Conservation (phyloP, 805 yeast species). For the Nakazawaea ishiwadae region DNA sequence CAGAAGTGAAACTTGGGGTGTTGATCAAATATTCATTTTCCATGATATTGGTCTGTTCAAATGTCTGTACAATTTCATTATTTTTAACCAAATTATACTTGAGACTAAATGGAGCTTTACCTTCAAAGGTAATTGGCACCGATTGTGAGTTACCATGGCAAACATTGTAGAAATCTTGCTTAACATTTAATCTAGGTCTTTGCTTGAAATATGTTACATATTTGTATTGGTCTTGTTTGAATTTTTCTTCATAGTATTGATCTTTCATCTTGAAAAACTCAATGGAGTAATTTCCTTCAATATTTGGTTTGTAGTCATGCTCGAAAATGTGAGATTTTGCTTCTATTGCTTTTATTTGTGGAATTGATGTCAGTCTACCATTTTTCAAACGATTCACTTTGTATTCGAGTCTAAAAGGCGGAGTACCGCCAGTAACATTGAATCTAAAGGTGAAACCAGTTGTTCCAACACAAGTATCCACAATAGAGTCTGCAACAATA, state of each 20-base stretch:
- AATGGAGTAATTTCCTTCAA: slow-evolving; percentile 78
- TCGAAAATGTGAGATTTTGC: slow-evolving; percentile 29
- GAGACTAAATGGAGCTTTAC: slow-evolving; percentile 75
- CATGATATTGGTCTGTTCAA: slow-evolving; percentile 34
- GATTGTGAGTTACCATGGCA: slow-evolving; percentile 30
- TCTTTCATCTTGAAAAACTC: slow-evolving; percentile 64
- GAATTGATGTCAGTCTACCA: slow-evolving; percentile 14
- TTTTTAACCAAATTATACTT: slow-evolving; percentile 65
- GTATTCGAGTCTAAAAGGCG: slow-evolving; percentile 73
- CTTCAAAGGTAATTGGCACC: slow-evolving; percentile 61
- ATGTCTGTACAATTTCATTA: slow-evolving; percentile 38
- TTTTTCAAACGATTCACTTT: slow-evolving; percentile 50
- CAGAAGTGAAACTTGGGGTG: slow-evolving; percentile 52
- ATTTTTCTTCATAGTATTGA: slow-evolving; percentile 42
- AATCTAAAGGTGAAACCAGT: slow-evolving; percentile 71
- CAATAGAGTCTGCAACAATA: slow-evolving; percentile 52
- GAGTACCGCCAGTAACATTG: slow-evolving; percentile 64
- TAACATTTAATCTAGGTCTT: slow-evolving; percentile 50
- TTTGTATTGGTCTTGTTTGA: slow-evolving; percentile 38
- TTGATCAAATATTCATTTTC: slow-evolving; percentile 34
- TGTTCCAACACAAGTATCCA: slow-evolving; percentile 89
- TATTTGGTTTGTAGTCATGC: slow-evolving; percentile 68
- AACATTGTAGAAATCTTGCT: slow-evolving; percentile 18
- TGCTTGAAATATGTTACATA: slow-evolving; percentile 70
- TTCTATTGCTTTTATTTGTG: slow-evolving; percentile 23